Evolutionary conservation across 225 moss, liverwort and hornwort species (phyloP).

Genomic region (Polytrichum commune): DNA sequence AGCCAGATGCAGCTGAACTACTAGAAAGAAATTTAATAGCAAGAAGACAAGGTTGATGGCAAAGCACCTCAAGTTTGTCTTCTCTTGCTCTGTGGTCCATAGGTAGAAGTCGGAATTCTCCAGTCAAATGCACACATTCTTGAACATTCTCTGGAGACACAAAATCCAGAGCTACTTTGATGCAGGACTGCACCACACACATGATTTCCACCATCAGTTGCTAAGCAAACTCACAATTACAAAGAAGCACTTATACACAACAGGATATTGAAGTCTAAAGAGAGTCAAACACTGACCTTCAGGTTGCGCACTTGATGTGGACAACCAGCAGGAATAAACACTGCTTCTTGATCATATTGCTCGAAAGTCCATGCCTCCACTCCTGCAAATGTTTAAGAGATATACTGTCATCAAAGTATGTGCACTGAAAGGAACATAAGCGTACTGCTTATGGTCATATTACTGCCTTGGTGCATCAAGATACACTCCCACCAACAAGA

Average conservation of each 20-base stretch:
- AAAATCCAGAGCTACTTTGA: constrained; percentile 73
- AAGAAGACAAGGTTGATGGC: constrained; percentile 1
- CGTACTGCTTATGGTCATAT: background rate
- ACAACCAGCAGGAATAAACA: constrained; percentile 76
- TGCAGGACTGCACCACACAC: constrained; percentile 64
- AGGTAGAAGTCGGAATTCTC: constrained; percentile 64
- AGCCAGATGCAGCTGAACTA: background rate
- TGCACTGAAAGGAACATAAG: too few species aligned
- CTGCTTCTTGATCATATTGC: constrained; percentile 66
- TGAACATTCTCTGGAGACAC: constrained; percentile 74
- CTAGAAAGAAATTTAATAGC: background rate
- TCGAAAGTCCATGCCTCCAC: constrained; percentile 72
- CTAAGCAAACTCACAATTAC: background rate
- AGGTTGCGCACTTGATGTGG: constrained; percentile 77
- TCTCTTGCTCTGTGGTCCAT: constrained; percentile 66
- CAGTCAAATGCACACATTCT: constrained; percentile 54
- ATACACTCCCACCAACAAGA: too few species aligned
- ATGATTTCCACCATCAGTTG: constrained; percentile 10
- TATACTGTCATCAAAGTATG: too few species aligned
- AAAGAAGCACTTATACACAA: background rate
- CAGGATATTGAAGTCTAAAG: background rate
- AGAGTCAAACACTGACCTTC: constrained; percentile 30
- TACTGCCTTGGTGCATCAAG: too few species aligned
- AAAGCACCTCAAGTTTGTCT: constrained; percentile 70
- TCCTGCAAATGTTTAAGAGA: constrained; percentile 23